Base-by-base conservation (phyloP, 2,329 filamentous ascomycete species). In the Corniculantispora saksenae region DNA sequence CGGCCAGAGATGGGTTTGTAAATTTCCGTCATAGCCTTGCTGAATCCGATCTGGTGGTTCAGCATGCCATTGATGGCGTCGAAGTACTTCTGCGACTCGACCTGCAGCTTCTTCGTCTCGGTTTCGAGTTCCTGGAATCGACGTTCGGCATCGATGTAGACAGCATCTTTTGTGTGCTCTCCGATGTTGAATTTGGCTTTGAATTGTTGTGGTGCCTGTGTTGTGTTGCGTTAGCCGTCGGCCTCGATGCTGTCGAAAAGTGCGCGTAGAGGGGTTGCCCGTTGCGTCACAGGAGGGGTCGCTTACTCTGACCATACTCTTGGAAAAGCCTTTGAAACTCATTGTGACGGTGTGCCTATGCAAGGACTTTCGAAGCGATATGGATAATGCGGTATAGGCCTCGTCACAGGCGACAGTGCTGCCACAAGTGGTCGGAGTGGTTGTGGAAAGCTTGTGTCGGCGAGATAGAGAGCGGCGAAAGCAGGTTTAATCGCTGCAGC, bases 51-150 rank as follows among this genome's bases (percentile, higher is more conserved):
- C 82, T 99, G 95, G 80, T 98, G 94, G 75, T 84, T 87, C 73
- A 99, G 86, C 95, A 99, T 99, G 83, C 91, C 92, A 81, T 98
- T 97, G 81, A 99, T 97, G 76, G 95, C 92, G 62, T 97, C 89
- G 73, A 97, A 97, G 79, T 99, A 99, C 81, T 97, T 97, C 78
- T 94, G 91, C 64, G 93, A 97, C 80, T 98, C 94, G 82, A 97
- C 93, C 80, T 98, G 94, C 35, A 97, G 89, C 79, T 91, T 94
- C 84, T 97, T 98, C 43, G 95, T 98, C 82, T 99, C 94, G 70
- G 84, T 90, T 80, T 99, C 95, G 69, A 99, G 86, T 81, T 99
- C 95, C 69, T 93, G 85, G 76, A 98, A 99, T 57, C 95, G 90
- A 68, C 94, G 89, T 77, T 99, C 95, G 69, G 95, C 92, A 79